phyloP scores from a whole-genome alignment of 179 eudicot genomes.

The Drosera spatulata region DNA sequence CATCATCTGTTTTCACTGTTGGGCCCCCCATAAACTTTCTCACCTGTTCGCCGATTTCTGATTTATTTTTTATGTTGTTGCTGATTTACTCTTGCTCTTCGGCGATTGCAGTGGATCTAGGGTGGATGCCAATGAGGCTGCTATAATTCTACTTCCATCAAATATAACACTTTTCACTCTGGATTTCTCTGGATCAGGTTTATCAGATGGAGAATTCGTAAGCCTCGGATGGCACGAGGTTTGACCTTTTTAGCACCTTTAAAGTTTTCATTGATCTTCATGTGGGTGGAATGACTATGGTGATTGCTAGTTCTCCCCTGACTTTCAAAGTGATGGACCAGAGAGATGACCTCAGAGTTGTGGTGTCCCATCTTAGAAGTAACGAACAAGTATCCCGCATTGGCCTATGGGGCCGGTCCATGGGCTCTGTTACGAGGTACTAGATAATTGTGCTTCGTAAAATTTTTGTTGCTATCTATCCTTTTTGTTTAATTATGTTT shows the following conservation, averaged over 20 bases:
- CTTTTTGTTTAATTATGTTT: not conserved
- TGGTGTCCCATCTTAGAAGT: slow-evolving; percentile 58
- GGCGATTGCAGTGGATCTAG: slow-evolving; percentile 62
- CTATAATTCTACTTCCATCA: slow-evolving; percentile 72
- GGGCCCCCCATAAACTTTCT: not conserved
- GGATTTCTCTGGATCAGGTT: slow-evolving; percentile 91
- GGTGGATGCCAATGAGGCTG: slow-evolving; percentile 95
- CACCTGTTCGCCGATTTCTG: not conserved
- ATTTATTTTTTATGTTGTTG: not conserved
- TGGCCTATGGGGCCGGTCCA: slow-evolving; percentile 93
- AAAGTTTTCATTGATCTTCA: slow-evolving; percentile 1
- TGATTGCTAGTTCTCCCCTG: slow-evolving; percentile 4
- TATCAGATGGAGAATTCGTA: slow-evolving; percentile 82
- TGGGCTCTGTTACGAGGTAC: slow-evolving; percentile 94
- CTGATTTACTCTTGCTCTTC: slow-evolving; percentile 5
- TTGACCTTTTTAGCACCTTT: slow-evolving; percentile 1
- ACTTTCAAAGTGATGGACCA: slow-evolving; percentile 14
- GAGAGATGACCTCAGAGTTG: slow-evolving; percentile 86
- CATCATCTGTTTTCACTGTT: not conserved
- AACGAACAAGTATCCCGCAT: slow-evolving; percentile 44
- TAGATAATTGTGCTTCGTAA: not conserved
- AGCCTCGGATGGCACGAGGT: slow-evolving; percentile 99
- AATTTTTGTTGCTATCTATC: not conserved
- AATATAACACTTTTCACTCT: slow-evolving; percentile 79
- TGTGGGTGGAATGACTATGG: not conserved